Evolutionary conservation across 129 eudicot species (phyloP).

Genomic region (Gnaphalium uliginosum): DNA sequence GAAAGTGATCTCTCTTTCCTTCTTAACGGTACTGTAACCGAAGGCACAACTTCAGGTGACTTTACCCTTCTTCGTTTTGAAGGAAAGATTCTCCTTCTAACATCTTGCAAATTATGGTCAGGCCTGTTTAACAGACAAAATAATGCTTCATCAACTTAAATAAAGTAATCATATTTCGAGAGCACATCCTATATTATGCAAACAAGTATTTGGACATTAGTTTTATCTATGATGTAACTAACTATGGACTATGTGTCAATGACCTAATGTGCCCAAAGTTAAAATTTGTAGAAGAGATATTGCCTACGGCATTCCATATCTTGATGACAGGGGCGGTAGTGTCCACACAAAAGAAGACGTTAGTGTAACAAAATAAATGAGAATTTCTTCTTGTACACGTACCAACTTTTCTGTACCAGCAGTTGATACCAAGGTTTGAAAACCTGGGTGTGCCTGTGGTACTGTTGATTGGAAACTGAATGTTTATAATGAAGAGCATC

Average conservation of each 20-base stretch:
- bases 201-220: background rate
- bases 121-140: slow-evolving; percentile 56
- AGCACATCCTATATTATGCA: background rate
- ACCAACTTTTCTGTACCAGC: background rate
- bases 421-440: background rate
- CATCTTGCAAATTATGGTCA: slow-evolving; percentile 77
- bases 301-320: too few species aligned
- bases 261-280: background rate
- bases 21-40: slow-evolving; percentile 58
- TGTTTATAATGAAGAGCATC: background rate
- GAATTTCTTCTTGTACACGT: background rate
- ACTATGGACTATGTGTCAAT: background rate
- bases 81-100: slow-evolving; percentile 78
- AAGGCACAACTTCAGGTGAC: slow-evolving; percentile 60
- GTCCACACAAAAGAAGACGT: too few species aligned
- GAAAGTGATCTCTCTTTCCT: slow-evolving; percentile 91
- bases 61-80: slow-evolving; percentile 60
- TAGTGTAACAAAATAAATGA: background rate
- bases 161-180: slow-evolving; percentile 3
- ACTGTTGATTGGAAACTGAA: background rate
- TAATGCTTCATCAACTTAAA: background rate
- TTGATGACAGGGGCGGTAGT: too few species aligned
- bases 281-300: too few species aligned
- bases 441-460: background rate
- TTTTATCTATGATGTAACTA: slow-evolving; percentile 13